phyloP scores from a whole-genome alignment of 164 flowering plant genomes.

The Piper betle region DNA sequence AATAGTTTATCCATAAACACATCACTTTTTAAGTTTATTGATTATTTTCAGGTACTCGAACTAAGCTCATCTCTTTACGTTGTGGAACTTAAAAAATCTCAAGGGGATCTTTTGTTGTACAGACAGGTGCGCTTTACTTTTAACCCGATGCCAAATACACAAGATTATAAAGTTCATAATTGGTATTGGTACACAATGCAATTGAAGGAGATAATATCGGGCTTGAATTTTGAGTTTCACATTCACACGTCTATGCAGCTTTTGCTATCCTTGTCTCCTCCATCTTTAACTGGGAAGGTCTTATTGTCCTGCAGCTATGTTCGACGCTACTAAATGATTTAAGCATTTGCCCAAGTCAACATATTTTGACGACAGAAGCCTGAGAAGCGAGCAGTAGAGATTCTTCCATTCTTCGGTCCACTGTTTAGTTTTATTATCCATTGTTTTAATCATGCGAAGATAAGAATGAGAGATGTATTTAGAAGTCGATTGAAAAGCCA shows the following conservation, averaged over 20 bases:
- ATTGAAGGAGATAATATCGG: no score
- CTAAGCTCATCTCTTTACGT: constrained; percentile 69
- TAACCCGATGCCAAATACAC: no score
- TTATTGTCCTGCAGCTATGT: constrained; percentile 54
- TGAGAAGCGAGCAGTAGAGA: not conserved
- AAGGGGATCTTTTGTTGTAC: constrained; percentile 62
- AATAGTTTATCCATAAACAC: no score
- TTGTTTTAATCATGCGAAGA: not conserved
- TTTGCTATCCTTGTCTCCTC: no score
- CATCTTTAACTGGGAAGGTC: not conserved
- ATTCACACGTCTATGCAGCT: no score
- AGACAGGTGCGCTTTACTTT: constrained; percentile 43
- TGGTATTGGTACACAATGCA: no score
- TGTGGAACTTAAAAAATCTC: constrained; percentile 76
- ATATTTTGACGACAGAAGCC: constrained; percentile 17
- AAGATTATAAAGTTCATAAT: no score
- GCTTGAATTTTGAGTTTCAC: no score
- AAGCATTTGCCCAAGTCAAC: constrained; percentile 35
- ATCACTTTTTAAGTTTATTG: constrained; percentile 30
- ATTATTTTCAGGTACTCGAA: constrained; percentile 58
- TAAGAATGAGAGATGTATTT: no score
- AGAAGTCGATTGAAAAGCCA: not conserved
- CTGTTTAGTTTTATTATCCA: not conserved
- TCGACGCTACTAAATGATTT: constrained; percentile 48
- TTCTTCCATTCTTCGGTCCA: not conserved